These are phyloP conservation scores for Aureobasidium sp. DNA, from an alignment of 2,329 filamentous ascomycete genomes.

Conservation along the genomic window DNA sequence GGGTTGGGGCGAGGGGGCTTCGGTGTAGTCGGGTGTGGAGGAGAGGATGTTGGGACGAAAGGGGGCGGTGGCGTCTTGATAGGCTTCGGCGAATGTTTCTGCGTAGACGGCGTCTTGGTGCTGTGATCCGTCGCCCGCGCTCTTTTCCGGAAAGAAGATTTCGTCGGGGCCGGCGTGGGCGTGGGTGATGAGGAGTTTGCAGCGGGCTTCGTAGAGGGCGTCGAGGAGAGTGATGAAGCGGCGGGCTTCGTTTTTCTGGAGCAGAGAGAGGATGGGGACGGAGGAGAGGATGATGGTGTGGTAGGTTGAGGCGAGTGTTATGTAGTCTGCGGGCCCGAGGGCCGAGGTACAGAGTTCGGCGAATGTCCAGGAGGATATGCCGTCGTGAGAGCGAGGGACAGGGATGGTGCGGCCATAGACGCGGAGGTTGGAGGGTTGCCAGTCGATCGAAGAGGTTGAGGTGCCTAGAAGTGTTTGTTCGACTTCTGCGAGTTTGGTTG, in stretches of 20 bases:
- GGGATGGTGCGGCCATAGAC: constrained; percentile 57
- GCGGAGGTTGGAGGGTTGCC: constrained; percentile 37
- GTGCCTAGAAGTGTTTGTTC: constrained; percentile 8
- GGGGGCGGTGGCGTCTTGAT: constrained; percentile 66
- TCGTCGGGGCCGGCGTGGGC: constrained; percentile 61
- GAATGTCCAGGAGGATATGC: constrained; percentile 54
- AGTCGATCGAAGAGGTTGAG: constrained; percentile 26
- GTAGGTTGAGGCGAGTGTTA: constrained; percentile 68
- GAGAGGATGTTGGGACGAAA: constrained; percentile 71
- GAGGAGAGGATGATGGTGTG: constrained; percentile 68
- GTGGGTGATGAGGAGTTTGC: constrained; percentile 57
- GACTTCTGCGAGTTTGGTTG: neutral
- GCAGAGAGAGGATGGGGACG: constrained; percentile 56
- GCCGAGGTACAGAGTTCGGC: constrained; percentile 53
- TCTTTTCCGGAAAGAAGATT: constrained; percentile 59
- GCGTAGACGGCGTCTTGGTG: constrained; percentile 50
- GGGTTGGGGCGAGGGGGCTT: constrained; percentile 20
- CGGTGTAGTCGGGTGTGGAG: constrained; percentile 38
- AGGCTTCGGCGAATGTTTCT: constrained; percentile 64
- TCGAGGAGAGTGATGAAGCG: constrained; percentile 74
- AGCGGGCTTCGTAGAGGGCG: constrained; percentile 72
- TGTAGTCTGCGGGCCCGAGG: constrained; percentile 74
- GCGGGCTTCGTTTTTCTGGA: constrained; percentile 71
- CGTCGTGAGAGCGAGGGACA: constrained; percentile 46
- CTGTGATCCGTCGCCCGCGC: constrained; percentile 14